Base-by-base conservation (phyloP, 2,329 filamentous ascomycete species). In the Huntiella savannae region DNA sequence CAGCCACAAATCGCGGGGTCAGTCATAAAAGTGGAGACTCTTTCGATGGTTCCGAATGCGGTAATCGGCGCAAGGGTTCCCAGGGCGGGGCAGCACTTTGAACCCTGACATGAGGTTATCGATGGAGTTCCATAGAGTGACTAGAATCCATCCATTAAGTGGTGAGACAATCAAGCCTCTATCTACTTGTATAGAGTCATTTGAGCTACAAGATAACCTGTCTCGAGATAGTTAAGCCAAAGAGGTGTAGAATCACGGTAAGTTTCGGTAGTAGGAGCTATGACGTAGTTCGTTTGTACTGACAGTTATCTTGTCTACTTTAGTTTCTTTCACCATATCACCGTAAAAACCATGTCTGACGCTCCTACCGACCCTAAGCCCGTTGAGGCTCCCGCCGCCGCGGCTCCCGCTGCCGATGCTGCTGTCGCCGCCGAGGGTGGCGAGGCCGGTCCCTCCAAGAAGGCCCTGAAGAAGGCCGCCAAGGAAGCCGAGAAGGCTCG, bases 401-500 rank as follows among this genome's bases (percentile, higher is more conserved):
- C 44, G 7, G 43, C 40, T 19, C 40, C 47, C 11, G 46, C 46
- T 22, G 39, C 19, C 7, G 43, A 11, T 19, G 34, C 40, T 15
- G 32, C 40, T 13, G 11, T 37, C 17, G 41, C 17, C 12, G 52
- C 42, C 4, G 53, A 42, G 2, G 52, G 37, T 12, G 54, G 45
- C 2, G 52, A 50, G 33, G 54, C 54, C 28, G 52, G 65, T 11
- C 68, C 72, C 37, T 84, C 79, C 51, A 87, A 92, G 66, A 93
- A 92, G 68, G 78, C 82, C 40, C 80, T 82, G 55, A 72, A 72
- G 52, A 92, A 92, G 66, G 83, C 87, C 22, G 86, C 86, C 66
- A 87, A 88, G 60, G 87, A 92, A 63, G 82, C 81, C 10, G 71
- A 77, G 59, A 92, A 92, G 63, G 81, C 81, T 56, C 59, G 73